Evolutionary conservation across 2,329 filamentous ascomycete species (phyloP), one percentile per base, ranked within the genome.

Genomic region (Aspergillus calidoustus): DNA sequence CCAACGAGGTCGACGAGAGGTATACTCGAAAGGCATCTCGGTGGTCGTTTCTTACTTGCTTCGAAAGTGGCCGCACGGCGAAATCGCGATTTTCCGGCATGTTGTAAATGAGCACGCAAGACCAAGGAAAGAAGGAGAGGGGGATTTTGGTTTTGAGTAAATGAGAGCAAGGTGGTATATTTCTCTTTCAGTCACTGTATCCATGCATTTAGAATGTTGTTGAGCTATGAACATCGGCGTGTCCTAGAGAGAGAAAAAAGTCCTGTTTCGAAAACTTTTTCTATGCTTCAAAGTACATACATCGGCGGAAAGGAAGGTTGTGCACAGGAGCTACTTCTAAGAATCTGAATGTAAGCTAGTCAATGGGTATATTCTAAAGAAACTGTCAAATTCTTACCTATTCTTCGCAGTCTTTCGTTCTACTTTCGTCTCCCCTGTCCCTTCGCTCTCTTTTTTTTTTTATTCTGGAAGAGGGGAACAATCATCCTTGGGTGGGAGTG

Each of bases 11-110:
- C 8, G 81, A 79, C 1, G 85, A 82, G 9, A 89, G 74, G 67
- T 86, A 83, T 43, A 88, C 77, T n/a, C 86, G 81, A 68, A 88
- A 88, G 3, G 84, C 82, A 69, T 85, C 84, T 68, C 84, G 85
- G 28, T 84, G 74, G 23, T 83, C 80, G 64, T 77, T 77, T 66
- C 76, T 75, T 4, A 77, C 74, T 50, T 81, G 79, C 56, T 80
- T 81, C 54, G 82, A 79, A 64, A 84, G 72, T n/a, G 84, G 84
- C 57, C 86, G 83, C 63, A 86, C 80, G 15, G 82, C 84, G 66
- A 86, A 87, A 62, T 72, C 72, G 59, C 76, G 74, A 53, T 67
- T 54, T 17, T 78, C 77, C 7, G 76, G 68, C 78, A 80, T 80
- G 28, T 62, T 64, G 59, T 53, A 25, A 34, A 25, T 19, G 23